Evolutionary conservation across 495 filamentous ascomycete species (phyloP), one percentile per base, ranked within the genome.

Genomic region (Penicillium salamii): DNA sequence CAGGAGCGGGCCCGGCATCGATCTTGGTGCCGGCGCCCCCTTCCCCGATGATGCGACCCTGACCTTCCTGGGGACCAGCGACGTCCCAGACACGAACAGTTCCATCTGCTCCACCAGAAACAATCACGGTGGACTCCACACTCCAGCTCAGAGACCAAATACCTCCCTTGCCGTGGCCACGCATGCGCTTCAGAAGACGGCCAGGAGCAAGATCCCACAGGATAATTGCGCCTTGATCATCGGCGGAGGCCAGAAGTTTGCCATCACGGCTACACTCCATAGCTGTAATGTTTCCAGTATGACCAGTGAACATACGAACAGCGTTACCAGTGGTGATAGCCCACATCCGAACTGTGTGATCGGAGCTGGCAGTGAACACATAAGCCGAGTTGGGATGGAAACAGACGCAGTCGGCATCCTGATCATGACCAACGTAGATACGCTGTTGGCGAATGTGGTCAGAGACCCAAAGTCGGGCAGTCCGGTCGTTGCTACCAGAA

Each of bases 301-400:
- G 95, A 15, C 93, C 95, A 3, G 86, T 91, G 63, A 97, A 97
- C 59, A 97, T 79, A 15, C 93, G 87, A 1, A 96, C 89, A 34
- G 88, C 85, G 47, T 84, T 84, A 17, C 93, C 93, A 7, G 82
- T 89, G 1, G 77, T 74, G n/a, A 96, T 75, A n/a, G 88, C 81
- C 92, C 93, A 98, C 91, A 98, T 97, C 15, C 93, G 85, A 17
- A 97, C 89, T 0, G 90, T 91, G 69, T 89, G 89, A 66, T 98
- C 93, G 37, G 78, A 84, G 41, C 87, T 90, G 0, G 86, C 90
- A 2, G 93, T 96, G 70, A 97, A 96, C 40, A 96, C 70, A 54
- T 97, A 97, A 4, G 84, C 81, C 6, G 86, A 88, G 63, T 97
- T 98, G 2, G 92, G 91, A 58, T 98, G 93, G 78, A 91, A 98